Base-by-base conservation (phyloP, 2,329 filamentous ascomycete species). In the Trichoderma endophyticum region DNA sequence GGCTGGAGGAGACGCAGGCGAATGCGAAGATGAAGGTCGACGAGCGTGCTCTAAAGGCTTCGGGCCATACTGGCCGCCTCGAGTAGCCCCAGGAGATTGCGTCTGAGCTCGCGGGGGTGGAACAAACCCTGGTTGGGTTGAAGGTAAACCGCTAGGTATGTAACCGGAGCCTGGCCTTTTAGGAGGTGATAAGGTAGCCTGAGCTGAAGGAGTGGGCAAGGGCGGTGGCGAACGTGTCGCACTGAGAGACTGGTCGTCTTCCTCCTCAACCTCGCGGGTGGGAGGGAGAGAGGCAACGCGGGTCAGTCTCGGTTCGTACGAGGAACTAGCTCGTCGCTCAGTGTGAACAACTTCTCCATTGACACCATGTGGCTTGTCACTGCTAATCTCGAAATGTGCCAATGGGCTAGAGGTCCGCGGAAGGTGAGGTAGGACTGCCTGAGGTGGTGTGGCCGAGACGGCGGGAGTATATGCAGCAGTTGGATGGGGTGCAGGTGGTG, bases 331-430 rank as follows among this genome's bases (percentile, higher is more conserved):
- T 64, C 86, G 85, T 57, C 87, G 83, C 71, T 87, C 84, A n/a
- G 81, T 75, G 48, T 82, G 77, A n/a, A 78, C 73, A 18, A 74
- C 74, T n/a, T 88, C 86, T 6, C 79, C 80, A 71, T 83, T 82
- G 7, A 32, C 63, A 32, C 59, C 64, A 73, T 79, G 78, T 8
- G 80, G 72, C 60, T 82, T 81, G 36, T 84, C 83, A 68, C 83
- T 82, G 8, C 83, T 84, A 12, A 85, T 83, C 77, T 91, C 89
- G 72, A 90, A 91, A 75, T 91, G 88, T 6, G 89, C 89, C 72
- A 91, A 79, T 0, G 90, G 90, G 74, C 90, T 92, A 2, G 89
- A 91, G 2, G 90, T 91, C 74, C 90, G 84, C 9, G 90, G 89
- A 73, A 89, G 85, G 76, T 91, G 88, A 61, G 88, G 82, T 54